phyloP scores from a whole-genome alignment of 73 alveolate species.

The Symbiodinium natans region DNA sequence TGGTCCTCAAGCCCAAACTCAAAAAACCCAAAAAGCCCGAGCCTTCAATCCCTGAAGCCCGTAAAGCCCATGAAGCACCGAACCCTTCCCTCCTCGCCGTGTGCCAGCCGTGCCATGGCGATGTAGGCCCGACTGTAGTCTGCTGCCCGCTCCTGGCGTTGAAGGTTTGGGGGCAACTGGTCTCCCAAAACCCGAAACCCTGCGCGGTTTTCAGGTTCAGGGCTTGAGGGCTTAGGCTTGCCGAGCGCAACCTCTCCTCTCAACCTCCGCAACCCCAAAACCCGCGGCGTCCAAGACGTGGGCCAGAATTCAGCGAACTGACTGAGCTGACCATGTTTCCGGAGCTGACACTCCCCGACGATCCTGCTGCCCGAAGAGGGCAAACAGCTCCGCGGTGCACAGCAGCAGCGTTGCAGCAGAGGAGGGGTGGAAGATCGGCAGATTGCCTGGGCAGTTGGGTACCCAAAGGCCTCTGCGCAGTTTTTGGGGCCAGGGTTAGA shows the following conservation, averaged over 20 bases:
- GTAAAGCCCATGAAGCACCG: neutral
- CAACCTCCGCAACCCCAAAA: too few relatives aligned
- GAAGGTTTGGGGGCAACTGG: neutral
- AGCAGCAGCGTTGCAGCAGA: slow-evolving; percentile 68
- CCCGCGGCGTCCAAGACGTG: too few relatives aligned
- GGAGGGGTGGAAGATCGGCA: slow-evolving; percentile 74
- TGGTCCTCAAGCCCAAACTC: neutral
- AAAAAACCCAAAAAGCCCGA: neutral
- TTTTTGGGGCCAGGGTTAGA: too few relatives aligned
- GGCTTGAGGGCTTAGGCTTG: neutral
- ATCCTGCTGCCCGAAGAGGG: slow-evolving; percentile 66
- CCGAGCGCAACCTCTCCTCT: too few relatives aligned
- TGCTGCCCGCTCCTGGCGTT: slow-evolving; percentile 43
- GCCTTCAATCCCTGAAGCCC: neutral
- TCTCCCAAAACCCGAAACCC: neutral
- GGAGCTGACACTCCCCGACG: too few relatives aligned
- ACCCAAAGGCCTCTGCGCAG: too few relatives aligned
- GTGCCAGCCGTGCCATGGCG: slow-evolving; percentile 78
- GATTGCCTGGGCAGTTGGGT: slow-evolving; percentile 5
- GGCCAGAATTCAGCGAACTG: too few relatives aligned
- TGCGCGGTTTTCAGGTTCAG: neutral
- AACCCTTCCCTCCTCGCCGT: slow-evolving; percentile 30
- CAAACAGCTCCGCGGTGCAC: slow-evolving; percentile 41
- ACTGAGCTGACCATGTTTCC: too few relatives aligned
- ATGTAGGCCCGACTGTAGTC: slow-evolving; percentile 75